Conservation (phyloP, 148 eudicot species). For the Drosera capensis region DNA sequence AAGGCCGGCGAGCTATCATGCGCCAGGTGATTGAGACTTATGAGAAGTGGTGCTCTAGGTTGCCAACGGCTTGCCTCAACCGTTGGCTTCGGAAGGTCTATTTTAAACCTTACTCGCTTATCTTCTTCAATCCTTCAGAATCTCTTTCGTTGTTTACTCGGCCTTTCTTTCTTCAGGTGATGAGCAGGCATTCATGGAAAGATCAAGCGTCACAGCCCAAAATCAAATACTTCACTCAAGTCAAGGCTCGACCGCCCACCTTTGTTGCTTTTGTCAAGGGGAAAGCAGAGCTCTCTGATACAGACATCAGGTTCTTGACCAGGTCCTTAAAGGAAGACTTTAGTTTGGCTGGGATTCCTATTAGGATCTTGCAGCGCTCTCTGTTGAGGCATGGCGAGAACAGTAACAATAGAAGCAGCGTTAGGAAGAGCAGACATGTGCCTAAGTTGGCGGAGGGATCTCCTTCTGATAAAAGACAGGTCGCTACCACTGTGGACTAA, state of each 20-base stretch:
- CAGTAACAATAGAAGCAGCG: slow-evolving; percentile 7
- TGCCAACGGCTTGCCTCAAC: slow-evolving; percentile 89
- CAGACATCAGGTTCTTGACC: slow-evolving; percentile 69
- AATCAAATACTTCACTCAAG: slow-evolving; percentile 90
- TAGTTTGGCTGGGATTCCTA: slow-evolving; percentile 81
- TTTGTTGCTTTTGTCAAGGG: slow-evolving; percentile 86
- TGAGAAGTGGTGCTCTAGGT: slow-evolving; percentile 81
- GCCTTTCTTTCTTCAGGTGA: slow-evolving; percentile 33
- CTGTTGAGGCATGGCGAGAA: slow-evolving; percentile 19
- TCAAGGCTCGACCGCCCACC: slow-evolving; percentile 96
- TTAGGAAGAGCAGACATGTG: slow-evolving; percentile 18
- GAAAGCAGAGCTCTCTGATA: slow-evolving; percentile 52
- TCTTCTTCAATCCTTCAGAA: neutral
- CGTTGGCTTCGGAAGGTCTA: slow-evolving; percentile 87
- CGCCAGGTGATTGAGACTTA: slow-evolving; percentile 63
- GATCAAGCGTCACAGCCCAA: slow-evolving; percentile 75
- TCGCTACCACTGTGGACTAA: neutral
- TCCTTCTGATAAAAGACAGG: slow-evolving; percentile 49
- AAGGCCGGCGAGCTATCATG: slow-evolving; percentile 61
- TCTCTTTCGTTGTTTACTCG: neutral
- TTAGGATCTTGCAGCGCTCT: slow-evolving; percentile 64
- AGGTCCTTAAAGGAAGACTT: slow-evolving; percentile 90
- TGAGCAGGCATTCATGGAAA: slow-evolving; percentile 99
- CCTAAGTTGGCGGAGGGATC: slow-evolving; percentile 17
- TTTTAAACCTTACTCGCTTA: neutral